These are phyloP conservation scores for Brachypodium distachyon DNA, from an alignment of 202 grass and related monocot genomes.

Conservation along the genomic window DNA sequence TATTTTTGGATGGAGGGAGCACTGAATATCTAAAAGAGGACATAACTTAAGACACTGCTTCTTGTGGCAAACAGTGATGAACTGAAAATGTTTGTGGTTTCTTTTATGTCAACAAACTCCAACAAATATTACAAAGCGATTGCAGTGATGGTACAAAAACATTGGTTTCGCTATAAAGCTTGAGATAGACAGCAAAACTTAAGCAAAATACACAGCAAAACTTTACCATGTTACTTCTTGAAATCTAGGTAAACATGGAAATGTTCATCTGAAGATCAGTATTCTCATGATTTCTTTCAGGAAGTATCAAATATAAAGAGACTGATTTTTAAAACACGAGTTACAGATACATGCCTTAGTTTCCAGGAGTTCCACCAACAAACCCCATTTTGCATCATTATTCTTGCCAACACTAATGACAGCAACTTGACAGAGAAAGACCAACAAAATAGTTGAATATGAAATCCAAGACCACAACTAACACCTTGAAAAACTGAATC, in stretches of 20 bases:
- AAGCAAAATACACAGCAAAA: too few species aligned
- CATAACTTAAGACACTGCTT: background rate
- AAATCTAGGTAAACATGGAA: too few species aligned
- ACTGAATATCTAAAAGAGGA: background rate
- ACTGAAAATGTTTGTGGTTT: background rate
- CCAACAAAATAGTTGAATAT: background rate
- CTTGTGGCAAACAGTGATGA: background rate
- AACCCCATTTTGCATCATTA: background rate
- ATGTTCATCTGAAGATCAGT: background rate
- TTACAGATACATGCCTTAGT: background rate
- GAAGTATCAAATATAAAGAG: too few species aligned
- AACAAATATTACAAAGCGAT: background rate
- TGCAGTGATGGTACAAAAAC: background rate
- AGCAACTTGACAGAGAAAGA: background rate
- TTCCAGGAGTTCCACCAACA: background rate
- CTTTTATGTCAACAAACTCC: background rate
- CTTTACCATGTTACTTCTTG: background rate
- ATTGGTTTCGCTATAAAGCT: background rate
- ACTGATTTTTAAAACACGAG: background rate
- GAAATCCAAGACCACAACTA: too few species aligned
- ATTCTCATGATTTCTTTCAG: background rate
- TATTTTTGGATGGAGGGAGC: too few species aligned
- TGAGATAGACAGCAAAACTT: background rate
- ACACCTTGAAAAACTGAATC: too few species aligned
- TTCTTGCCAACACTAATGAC: background rate